Evolutionary conservation across 2,329 filamentous ascomycete genomes (phyloP), one percentile per base, ranked within the genome.

Genomic region (Penicillium sp.): DNA sequence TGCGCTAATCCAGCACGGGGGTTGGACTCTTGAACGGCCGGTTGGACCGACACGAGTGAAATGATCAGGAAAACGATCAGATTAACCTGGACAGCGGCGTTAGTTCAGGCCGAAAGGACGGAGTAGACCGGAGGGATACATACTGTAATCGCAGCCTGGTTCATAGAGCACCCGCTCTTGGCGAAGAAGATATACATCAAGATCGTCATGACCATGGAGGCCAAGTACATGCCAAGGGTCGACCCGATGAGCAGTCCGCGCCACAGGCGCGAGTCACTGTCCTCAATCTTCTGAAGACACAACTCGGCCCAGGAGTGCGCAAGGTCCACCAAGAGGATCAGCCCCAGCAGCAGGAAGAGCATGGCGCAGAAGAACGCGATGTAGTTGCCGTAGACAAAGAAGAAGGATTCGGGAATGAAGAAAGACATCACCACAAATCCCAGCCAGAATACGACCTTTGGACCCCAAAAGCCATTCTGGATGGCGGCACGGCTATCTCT

Each of bases 381-480:
- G 63, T 96, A 97, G 66, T 94, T 94, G 49, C 93, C 93, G 83
- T 89, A 98, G 51, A 94, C 81, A 59, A 94, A 81, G 71, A 96
- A 97, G 76, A 98, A 97, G 18, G 74, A 75, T 61, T 98, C 91
- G 11, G 93, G 93, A 41, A 98, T 96, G 58, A 98, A 80, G 74
- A 97, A 98, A 17, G 90, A 94, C 43, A 94, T 64, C 43, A 96
- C 87, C 45, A 97, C 82, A 53, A 97, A 79, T 10, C 76, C 81
- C 34, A 96, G 63, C 93, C 93, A 98, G 36, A 83, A 80, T 45
- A 96, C 80, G 43, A 98, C 78, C 72, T 98, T 98, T 31, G 93
- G 93, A 2, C 90, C 93, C 93, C 93, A 98, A 69, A 88, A 98
- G n/a, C 91, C 93, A 70, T 98, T 98, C 63, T 98, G 93, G 38